These are phyloP conservation scores for Cladosporium sp. DNA, from an alignment of 2,329 filamentous ascomycete genomes.

Conservation along the genomic window DNA sequence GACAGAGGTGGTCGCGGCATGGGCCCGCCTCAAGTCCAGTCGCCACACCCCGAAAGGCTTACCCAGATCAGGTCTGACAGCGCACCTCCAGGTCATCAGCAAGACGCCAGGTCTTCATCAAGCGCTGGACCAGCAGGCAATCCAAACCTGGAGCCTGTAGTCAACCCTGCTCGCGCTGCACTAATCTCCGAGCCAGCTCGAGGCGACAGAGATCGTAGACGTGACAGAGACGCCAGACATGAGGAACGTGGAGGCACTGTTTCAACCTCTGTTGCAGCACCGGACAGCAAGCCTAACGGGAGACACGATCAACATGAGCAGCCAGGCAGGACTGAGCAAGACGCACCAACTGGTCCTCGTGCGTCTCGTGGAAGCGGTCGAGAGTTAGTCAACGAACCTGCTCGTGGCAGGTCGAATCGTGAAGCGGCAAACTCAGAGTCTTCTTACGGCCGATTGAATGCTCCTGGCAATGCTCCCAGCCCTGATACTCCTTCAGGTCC, in stretches of 20 bases:
- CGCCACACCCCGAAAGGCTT: slow-evolving; percentile 7
- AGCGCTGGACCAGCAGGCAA: background rate
- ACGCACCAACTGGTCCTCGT: slow-evolving; percentile 51
- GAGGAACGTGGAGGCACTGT: slow-evolving; percentile 25
- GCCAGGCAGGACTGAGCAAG: slow-evolving; percentile 21
- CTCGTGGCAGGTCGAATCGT: slow-evolving; percentile 29
- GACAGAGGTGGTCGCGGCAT: slow-evolving; percentile 3
- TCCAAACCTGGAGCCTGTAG: slow-evolving; percentile 11
- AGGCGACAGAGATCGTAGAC: slow-evolving; percentile 24
- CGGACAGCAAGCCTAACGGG: slow-evolving; percentile 33
- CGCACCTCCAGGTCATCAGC: background rate
- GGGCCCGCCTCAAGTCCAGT: background rate
- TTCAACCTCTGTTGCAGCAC: slow-evolving; percentile 19
- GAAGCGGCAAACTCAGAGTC: slow-evolving; percentile 42
- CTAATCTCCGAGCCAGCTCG: slow-evolving; percentile 31
- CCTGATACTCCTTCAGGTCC: slow-evolving; percentile 47
- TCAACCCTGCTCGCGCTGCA: slow-evolving; percentile 42
- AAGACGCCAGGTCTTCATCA: slow-evolving; percentile 1
- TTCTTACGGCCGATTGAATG: slow-evolving; percentile 46
- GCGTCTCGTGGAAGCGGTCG: slow-evolving; percentile 34
- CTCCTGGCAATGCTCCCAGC: slow-evolving; percentile 16
- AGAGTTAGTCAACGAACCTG: slow-evolving; percentile 37
- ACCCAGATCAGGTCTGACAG: background rate
- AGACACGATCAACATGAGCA: slow-evolving; percentile 17
- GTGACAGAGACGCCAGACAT: slow-evolving; percentile 20